Evolutionary conservation across 768 basidiomycete species (phyloP).

Genomic region (Auriculariales sp.): DNA sequence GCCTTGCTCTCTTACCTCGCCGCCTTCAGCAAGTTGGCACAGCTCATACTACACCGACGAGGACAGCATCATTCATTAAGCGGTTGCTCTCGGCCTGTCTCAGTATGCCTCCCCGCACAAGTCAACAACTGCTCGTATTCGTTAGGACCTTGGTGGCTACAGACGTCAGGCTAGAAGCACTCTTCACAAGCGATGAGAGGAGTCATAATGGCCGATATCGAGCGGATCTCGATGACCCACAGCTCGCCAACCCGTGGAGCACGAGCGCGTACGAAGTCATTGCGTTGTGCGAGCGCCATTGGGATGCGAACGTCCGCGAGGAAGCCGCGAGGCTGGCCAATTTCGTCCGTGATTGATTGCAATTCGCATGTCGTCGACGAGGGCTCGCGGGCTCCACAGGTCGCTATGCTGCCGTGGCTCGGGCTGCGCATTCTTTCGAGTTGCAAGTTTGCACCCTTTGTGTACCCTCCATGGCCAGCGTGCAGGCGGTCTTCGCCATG

Average conservation of each 20-base stretch:
- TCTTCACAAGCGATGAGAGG: slow-evolving; percentile 80
- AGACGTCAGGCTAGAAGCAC: slow-evolving; percentile 67
- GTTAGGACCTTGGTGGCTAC: slow-evolving; percentile 56
- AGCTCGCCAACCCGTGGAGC: slow-evolving; percentile 66
- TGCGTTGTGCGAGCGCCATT: slow-evolving; percentile 36
- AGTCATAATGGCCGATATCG: slow-evolving; percentile 74
- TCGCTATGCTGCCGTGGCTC: too few species aligned
- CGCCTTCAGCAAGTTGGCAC: slow-evolving; percentile 26
- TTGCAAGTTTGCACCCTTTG: too few species aligned
- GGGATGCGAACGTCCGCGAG: slow-evolving; percentile 50
- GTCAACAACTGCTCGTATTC: slow-evolving; percentile 59
- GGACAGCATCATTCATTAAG: slow-evolving; percentile 85
- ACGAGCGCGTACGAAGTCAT: slow-evolving; percentile 76
- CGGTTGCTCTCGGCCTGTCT: slow-evolving; percentile 72
- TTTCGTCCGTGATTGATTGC: slow-evolving; percentile 22
- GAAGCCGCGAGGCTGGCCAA: slow-evolving; percentile 46
- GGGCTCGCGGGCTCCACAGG: too few species aligned
- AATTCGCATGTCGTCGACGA: not conserved
- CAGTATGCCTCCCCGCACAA: slow-evolving; percentile 59
- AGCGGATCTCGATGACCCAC: slow-evolving; percentile 78
- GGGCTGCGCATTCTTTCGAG: too few species aligned
- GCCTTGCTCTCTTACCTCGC: slow-evolving; percentile 68
- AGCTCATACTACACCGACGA: slow-evolving; percentile 43
- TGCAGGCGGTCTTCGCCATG: too few species aligned
- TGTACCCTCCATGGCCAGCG: too few species aligned